Conservation (phyloP, 805 yeast genomes). For the Jamesozyma jinghongensis region DNA sequence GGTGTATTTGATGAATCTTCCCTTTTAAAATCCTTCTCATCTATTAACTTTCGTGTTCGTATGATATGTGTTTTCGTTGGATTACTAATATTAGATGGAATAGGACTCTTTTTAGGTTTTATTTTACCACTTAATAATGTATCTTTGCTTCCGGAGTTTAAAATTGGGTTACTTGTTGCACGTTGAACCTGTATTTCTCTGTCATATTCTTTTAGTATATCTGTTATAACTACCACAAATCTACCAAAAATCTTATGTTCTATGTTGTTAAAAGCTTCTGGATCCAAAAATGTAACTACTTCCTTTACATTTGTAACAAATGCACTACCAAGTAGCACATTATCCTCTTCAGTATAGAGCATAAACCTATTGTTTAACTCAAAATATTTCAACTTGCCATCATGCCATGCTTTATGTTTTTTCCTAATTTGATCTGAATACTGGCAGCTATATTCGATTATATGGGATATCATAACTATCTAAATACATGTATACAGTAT, state of each 20-base stretch:
- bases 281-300: constrained; percentile 13
- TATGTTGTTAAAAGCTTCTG: constrained; percentile 14
- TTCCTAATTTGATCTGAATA: constrained; percentile 26
- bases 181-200: constrained; percentile 11
- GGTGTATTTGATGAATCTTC: neutral
- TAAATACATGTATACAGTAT: too few relatives aligned
- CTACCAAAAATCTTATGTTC: constrained; percentile 25
- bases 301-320: constrained; percentile 20
- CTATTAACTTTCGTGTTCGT: neutral
- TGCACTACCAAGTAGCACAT: constrained; percentile 17
- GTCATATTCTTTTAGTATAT: constrained; percentile 10
- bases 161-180: neutral
- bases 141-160: neutral
- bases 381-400: constrained; percentile 23
- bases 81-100: neutral
- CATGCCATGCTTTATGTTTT: constrained; percentile 30
- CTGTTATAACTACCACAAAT: constrained; percentile 20
- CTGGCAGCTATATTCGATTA: constrained; percentile 24
- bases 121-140: neutral
- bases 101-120: neutral
- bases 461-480: constrained; percentile 13
- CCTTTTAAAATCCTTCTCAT: neutral
- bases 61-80: neutral
- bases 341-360: constrained; percentile 19
- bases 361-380: constrained; percentile 16